Percentiles rank a stretch among this genome's conserved stretches.
These are phyloP conservation scores for Cryptococcus wingfieldii DNA, from an alignment of 1,284 basidiomycete species.

Conservation along the genomic window DNA sequence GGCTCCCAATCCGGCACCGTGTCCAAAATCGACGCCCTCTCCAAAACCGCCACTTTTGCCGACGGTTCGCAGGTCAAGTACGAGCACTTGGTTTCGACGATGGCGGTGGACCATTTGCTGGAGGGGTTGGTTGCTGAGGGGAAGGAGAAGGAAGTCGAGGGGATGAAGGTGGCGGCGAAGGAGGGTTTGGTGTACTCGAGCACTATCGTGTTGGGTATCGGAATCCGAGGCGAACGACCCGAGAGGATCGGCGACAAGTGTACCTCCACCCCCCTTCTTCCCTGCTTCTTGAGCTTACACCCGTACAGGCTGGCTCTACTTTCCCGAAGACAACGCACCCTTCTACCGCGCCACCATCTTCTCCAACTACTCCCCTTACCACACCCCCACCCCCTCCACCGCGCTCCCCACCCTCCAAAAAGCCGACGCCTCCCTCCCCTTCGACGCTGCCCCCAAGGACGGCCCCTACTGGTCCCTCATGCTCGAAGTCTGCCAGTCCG, in stretches of 20 bases:
- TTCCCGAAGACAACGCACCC: constrained; percentile 53
- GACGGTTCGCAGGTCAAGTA: constrained; percentile 52
- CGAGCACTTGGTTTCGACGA: constrained; percentile 52
- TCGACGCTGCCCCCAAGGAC: constrained; percentile 42
- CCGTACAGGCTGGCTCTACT: constrained; percentile 42
- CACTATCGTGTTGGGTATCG: constrained; percentile 55
- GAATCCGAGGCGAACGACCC: constrained; percentile 52
- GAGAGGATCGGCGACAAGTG: constrained; percentile 56
- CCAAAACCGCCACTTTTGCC: constrained; percentile 48
- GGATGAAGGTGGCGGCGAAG: constrained; percentile 46
- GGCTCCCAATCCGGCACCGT: constrained; percentile 40
- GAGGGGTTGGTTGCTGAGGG: constrained; percentile 29
- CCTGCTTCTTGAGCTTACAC: background rate
- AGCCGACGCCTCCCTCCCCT: constrained; percentile 49
- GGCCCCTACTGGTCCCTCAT: constrained; percentile 54
- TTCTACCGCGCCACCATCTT: constrained; percentile 58
- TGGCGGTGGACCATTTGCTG: constrained; percentile 51
- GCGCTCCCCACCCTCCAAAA: constrained; percentile 52
- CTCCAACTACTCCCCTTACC: constrained; percentile 55
- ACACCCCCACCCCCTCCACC: constrained; percentile 48
- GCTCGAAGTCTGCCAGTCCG: constrained; percentile 55
- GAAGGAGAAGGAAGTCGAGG: constrained; percentile 22
- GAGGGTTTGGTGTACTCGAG: constrained; percentile 51
- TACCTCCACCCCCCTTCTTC: constrained; percentile 9
- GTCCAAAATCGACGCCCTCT: constrained; percentile 46